Evolutionary conservation across 2,329 filamentous ascomycete genomes (phyloP).

Genomic region (Aureobasidium sp.): DNA sequence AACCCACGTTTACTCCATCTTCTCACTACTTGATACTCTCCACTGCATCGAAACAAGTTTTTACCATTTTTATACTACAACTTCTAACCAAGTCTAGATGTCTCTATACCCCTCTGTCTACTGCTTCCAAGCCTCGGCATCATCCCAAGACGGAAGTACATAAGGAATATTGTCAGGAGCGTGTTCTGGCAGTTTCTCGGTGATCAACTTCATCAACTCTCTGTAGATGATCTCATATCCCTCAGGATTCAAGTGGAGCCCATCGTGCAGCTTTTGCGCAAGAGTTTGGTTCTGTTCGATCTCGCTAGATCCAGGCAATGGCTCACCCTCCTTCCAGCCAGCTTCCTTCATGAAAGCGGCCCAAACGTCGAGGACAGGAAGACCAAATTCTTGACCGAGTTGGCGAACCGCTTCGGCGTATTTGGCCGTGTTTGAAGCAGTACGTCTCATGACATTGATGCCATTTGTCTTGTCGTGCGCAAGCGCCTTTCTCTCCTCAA

Average conservation of each 20-base stretch:
- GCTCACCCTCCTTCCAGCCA: constrained; percentile 44
- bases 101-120: background rate
- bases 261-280: constrained; percentile 47
- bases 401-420: constrained; percentile 60
- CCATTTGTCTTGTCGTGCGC: constrained; percentile 34
- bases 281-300: constrained; percentile 50
- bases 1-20: background rate
- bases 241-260: constrained; percentile 49
- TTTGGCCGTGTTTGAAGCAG: constrained; percentile 51
- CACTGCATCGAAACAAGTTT: background rate
- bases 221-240: constrained; percentile 51
- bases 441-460: constrained; percentile 38
- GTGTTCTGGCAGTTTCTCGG: constrained; percentile 46
- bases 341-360: constrained; percentile 62
- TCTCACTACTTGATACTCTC: background rate
- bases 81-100: background rate
- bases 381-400: constrained; percentile 45
- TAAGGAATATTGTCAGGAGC: constrained; percentile 43
- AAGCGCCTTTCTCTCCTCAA: constrained; percentile 65
- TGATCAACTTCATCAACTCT: constrained; percentile 45
- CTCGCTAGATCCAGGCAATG: constrained; percentile 49
- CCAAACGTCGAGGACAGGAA: constrained; percentile 73
- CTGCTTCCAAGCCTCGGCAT: constrained; percentile 23
- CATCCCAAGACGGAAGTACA: constrained; percentile 48
- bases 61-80: too few species aligned